Evolutionary conservation across 768 basidiomycete species (phyloP).

Genomic region (Russula vinacea): DNA sequence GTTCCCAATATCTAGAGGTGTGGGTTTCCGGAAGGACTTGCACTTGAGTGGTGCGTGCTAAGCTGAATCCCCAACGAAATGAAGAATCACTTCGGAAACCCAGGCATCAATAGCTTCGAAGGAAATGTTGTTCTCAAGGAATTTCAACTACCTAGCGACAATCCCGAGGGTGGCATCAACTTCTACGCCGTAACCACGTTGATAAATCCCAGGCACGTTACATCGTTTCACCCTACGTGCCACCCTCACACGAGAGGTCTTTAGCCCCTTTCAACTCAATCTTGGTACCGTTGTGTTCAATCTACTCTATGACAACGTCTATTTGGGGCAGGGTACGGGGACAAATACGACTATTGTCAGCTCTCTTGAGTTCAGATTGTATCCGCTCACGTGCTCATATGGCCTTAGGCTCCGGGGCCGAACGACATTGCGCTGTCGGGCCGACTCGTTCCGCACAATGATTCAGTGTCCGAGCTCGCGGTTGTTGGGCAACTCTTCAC

Average conservation of each 20-base stretch:
- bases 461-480: slow-evolving; percentile 42
- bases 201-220: slow-evolving; percentile 52
- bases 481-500: slow-evolving; percentile 64
- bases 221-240: not conserved
- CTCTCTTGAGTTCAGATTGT: slow-evolving; percentile 14
- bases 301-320: slow-evolving; percentile 54
- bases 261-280: slow-evolving; percentile 63
- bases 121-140: slow-evolving; percentile 53
- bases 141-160: slow-evolving; percentile 63
- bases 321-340: slow-evolving; percentile 55
- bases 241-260: not conserved
- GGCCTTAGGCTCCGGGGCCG: slow-evolving; percentile 45
- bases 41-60: slow-evolving; percentile 50
- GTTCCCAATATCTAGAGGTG: slow-evolving; percentile 63
- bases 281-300: slow-evolving; percentile 66
- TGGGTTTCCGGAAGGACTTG: slow-evolving; percentile 60
- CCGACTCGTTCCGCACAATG: slow-evolving; percentile 51
- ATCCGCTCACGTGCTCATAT: not conserved
- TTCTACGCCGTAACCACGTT: slow-evolving; percentile 56
- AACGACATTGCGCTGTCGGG: slow-evolving; percentile 62
- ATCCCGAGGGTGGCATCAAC: slow-evolving; percentile 63
- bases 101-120: slow-evolving; percentile 62
- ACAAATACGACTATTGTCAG: slow-evolving; percentile 52
- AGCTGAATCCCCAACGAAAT: not conserved
- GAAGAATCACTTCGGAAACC: slow-evolving; percentile 5